Percentiles rank a stretch among this genome's conserved stretches.
Evolutionary conservation across 306 rosid genomes (phyloP).

Genomic region (Crotalaria pallida): DNA sequence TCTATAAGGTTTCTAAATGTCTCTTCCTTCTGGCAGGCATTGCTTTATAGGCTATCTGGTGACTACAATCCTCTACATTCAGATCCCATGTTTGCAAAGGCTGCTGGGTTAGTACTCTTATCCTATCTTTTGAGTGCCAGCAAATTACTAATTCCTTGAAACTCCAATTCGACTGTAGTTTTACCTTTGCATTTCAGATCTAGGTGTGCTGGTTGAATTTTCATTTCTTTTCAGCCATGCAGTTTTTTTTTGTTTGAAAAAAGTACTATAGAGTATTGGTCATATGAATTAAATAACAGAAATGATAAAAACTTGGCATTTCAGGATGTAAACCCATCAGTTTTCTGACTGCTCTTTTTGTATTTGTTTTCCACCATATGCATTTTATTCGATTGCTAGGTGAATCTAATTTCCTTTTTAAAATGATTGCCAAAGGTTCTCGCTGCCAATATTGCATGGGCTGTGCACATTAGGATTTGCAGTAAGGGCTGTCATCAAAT

Average conservation of each 20-base stretch:
- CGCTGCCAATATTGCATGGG: slow-evolving; percentile 87
- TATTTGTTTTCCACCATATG: background rate
- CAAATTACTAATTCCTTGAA: slow-evolving; percentile 7
- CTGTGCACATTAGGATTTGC: slow-evolving; percentile 89
- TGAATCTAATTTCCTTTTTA: slow-evolving; percentile 19
- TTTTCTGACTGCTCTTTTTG: slow-evolving; percentile 11
- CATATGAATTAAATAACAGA: background rate
- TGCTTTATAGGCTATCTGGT: slow-evolving; percentile 83
- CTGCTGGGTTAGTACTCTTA: slow-evolving; percentile 75
- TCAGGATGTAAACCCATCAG: background rate
- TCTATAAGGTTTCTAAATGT: slow-evolving; percentile 10
- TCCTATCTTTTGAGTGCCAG: slow-evolving; percentile 5
- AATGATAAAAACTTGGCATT: background rate
- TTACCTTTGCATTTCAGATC: too few species aligned
- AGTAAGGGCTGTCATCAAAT: slow-evolving; percentile 80
- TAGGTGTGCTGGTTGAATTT: slow-evolving; percentile 4
- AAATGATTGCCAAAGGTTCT: slow-evolving; percentile 50
- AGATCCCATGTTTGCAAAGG: slow-evolving; percentile 72
- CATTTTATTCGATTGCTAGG: background rate
- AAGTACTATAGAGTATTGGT: slow-evolving; percentile 6
- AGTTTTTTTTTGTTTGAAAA: background rate
- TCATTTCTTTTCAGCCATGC: background rate
- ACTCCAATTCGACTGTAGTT: background rate
- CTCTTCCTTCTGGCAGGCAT: slow-evolving; percentile 63
- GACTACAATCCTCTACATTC: slow-evolving; percentile 95